Evolutionary conservation across 2,329 filamentous ascomycete species (phyloP), one percentile per base, ranked within the genome.

Genomic region (Chlorencoelia australis): DNA sequence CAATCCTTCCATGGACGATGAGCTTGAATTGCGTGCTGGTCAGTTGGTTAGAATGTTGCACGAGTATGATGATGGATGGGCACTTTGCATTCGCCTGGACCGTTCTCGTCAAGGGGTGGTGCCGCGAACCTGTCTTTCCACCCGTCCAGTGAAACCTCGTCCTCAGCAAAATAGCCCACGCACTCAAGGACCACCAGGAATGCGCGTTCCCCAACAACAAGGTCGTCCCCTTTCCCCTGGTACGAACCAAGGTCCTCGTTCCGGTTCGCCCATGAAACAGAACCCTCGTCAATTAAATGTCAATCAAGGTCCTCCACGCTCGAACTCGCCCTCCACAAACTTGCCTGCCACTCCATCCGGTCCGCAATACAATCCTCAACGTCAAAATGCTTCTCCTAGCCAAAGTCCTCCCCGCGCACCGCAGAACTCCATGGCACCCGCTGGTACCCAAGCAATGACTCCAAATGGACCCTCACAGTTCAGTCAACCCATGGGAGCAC

Each of bases 11-110:
- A 80, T 96, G 70, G 82, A 86, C 5, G 91, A 98, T 55, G 91
- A 98, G 62, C 68, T 98, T 54, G 82, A 77, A 44, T 70, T 98
- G 29, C 73, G 68, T 44, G 75, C 80, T 40, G 91, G 91, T 35
- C 79, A 93, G 44, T 69, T 98, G 32, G 85, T 96, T 33, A 75
- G 89, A 46, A 67, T 98, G 46, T 68, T 96, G 35, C 89, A 96
- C 55, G 88, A 94, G 62, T 98, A 96, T 53, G 91, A 98, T 56
- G 91, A 98, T 62, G 91, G 91, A 53, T 98, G 91, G 91, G 85
- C 88, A 54, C 83, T 96, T 37, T 95, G 87, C 61, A 82, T 87
- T 49, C 82, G 81, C 47, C 79, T 96, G 52, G 88, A 96, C 60
- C 82, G 87, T 46, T 88, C 86, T 42, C 72, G 83, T 52, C 88